Evolutionary conservation across 208 protist species (phyloP), one percentile per base, ranked within the genome.

Genomic region (Hexamita inflata): DNA sequence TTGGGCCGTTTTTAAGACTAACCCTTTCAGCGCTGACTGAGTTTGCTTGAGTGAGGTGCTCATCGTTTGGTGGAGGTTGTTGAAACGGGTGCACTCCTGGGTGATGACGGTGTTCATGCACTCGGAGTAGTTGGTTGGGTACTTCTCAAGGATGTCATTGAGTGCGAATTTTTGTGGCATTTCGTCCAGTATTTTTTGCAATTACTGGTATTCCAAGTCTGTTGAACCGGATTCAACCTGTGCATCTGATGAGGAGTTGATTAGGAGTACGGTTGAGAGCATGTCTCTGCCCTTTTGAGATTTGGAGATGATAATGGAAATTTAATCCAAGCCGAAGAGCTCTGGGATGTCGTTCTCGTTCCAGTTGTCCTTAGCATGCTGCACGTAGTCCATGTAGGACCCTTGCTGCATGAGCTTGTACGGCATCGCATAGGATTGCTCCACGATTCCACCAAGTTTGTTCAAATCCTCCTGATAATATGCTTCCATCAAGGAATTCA

Each of bases 51-150:
- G 87, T 13, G 89, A 90, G 32, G 61, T 80, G 40, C 84, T 82
- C 83, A 98, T 96, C 24, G 84, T 82, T 19, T 59, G 80, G 29
- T 94, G 86, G 32, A 98, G 86, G 9, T 74, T 68, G 83, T 97
- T 97, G 90, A 91, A 98, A 19, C 85, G 89, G 75, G 92, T 91
- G n/a, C 91, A 88, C 86, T 97, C 94, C 83, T 98, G 94, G 35
- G 90, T 86, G n/a, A 97, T 80, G 40, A 97, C 94, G 19, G 93
- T 97, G 85, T 96, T 96, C 92, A 98, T 95, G 9, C 90, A 94
- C 82, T 97, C 92, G 75, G 91, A 86, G 86, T 97, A 96, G 58
- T 82, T 80, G 11, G 89, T 92, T 42, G 92, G 91, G 79, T 94
- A 96, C 76, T 83, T 86, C 60, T 85, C 84, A n/a, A 87, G 75